Percentiles rank a stretch among this genome's conserved stretches.
Evolutionary conservation across 441 rosid species (phyloP).

Genomic region (Euphorbia celastroides): DNA sequence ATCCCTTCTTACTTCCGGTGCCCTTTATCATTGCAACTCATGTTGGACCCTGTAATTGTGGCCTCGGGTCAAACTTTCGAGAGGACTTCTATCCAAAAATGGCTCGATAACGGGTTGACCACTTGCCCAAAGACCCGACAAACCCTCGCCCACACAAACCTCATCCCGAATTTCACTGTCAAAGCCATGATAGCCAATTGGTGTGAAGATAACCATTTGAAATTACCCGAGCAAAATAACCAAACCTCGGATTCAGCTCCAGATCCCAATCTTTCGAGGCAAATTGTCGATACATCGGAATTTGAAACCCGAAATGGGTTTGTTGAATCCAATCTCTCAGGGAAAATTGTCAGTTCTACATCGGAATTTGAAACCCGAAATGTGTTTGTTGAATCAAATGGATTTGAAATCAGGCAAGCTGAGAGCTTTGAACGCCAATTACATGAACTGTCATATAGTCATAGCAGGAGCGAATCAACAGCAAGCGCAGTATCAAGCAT

Average conservation of each 20-base stretch:
- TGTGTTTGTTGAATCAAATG: constrained; percentile 44
- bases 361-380: constrained; percentile 50
- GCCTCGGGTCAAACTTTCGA: constrained; percentile 96
- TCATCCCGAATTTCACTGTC: constrained; percentile 88
- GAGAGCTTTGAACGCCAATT: constrained; percentile 44
- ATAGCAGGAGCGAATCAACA: constrained; percentile 76
- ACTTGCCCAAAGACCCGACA: constrained; percentile 82
- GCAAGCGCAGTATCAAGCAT: constrained; percentile 65
- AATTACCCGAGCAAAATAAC: constrained; percentile 29
- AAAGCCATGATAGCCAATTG: constrained; percentile 84
- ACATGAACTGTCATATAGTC: constrained; percentile 50
- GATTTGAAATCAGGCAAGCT: constrained; percentile 34
- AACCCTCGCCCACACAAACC: constrained; percentile 56
- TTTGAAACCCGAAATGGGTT: constrained; percentile 48
- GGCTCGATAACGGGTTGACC: constrained; percentile 72
- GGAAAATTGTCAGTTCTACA: constrained; percentile 46
- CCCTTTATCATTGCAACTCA: constrained; percentile 80
- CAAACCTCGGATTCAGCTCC: constrained; percentile 28
- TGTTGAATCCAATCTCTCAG: constrained; percentile 35
- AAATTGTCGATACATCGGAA: constrained; percentile 54
- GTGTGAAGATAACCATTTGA: constrained; percentile 61
- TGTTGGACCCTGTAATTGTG: constrained; percentile 88
- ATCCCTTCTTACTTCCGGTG: constrained; percentile 80
- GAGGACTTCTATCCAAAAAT: constrained; percentile 74
- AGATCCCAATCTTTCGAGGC: constrained; percentile 36